These are phyloP conservation scores for Bipolaris zeicola DNA, from an alignment of 2,329 filamentous ascomycete species.

Conservation along the genomic window DNA sequence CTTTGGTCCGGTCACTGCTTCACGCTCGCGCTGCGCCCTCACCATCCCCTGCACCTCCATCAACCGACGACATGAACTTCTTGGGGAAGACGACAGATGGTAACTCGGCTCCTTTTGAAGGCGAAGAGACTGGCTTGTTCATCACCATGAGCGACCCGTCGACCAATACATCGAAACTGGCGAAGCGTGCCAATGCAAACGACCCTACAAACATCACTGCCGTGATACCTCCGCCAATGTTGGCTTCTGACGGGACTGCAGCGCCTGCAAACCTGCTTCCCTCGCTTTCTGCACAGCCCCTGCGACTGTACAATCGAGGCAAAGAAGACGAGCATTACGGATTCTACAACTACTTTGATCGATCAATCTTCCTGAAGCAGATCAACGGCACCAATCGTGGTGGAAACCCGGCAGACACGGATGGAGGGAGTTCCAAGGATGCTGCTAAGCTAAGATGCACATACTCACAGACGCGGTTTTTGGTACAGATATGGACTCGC, in stretches of 20 bases:
- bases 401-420: conserved; percentile 51
- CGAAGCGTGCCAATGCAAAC: conserved; percentile 42
- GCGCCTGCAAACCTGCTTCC: conserved; percentile 75
- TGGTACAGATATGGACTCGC: conserved; percentile 67
- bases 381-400: conserved; percentile 54
- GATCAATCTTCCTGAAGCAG: conserved; percentile 79
- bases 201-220: conserved; percentile 53
- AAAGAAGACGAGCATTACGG: conserved; percentile 84
- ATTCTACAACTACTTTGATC: conserved; percentile 91
- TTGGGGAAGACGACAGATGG: conserved; percentile 85
- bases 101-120: conserved; percentile 71
- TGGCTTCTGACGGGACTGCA: conserved; percentile 72
- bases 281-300: conserved; percentile 70
- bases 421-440: conserved; percentile 57
- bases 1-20: conserved; percentile 43
- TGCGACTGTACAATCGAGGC: conserved; percentile 84
- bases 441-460: conserved; percentile 60
- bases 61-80: conserved; percentile 75
- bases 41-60: conserved; percentile 63
- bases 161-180: conserved; percentile 36
- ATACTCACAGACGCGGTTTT: conserved; percentile 65
- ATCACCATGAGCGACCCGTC: conserved; percentile 68
- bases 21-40: conserved; percentile 39
- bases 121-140: conserved; percentile 88
- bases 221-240: conserved; percentile 66